phyloP scores from a whole-genome alignment of 2,329 filamentous ascomycete genomes.

The Aspergillus ibericus region DNA sequence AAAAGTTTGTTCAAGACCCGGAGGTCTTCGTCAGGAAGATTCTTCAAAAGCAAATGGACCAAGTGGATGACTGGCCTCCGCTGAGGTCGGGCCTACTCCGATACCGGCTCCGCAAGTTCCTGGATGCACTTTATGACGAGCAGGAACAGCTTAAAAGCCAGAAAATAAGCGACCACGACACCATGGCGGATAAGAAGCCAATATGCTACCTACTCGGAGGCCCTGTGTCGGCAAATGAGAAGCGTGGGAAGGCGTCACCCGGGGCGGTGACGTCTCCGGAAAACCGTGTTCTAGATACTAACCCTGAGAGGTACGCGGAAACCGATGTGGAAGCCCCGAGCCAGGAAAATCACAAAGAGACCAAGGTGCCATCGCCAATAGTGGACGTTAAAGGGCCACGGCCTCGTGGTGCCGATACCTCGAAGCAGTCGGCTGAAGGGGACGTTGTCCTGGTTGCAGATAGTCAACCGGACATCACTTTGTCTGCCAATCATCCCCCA shows the following conservation, averaged over 20 bases:
- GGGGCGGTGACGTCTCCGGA: not conserved
- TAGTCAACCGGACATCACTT: slow-evolving; percentile 27
- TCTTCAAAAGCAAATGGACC: slow-evolving; percentile 63
- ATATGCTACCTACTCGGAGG: slow-evolving; percentile 35
- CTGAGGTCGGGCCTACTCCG: slow-evolving; percentile 61
- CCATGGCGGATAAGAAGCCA: slow-evolving; percentile 30
- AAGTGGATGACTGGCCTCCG: slow-evolving; percentile 55
- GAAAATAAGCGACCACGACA: slow-evolving; percentile 39
- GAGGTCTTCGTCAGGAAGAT: slow-evolving; percentile 67
- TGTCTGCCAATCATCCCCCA: not conserved
- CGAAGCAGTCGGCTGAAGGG: not conserved
- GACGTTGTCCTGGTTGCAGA: slow-evolving; percentile 31
- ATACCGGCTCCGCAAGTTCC: slow-evolving; percentile 62
- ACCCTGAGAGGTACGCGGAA: not conserved
- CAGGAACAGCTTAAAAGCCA: slow-evolving; percentile 48
- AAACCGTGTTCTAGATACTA: not conserved
- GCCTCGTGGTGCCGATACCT: not conserved
- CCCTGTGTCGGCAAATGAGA: not conserved
- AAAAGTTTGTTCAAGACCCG: slow-evolving; percentile 76
- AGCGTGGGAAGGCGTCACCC: not conserved
- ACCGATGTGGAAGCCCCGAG: not conserved
- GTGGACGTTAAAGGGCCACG: not conserved
- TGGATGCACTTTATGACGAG: slow-evolving; percentile 63
- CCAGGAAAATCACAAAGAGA: not conserved
- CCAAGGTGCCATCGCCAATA: not conserved